Percentiles rank a stretch among this genome's conserved stretches.
These are phyloP conservation scores for Populus tomentosa DNA, from an alignment of 441 rosid genomes.

Conservation along the genomic window DNA sequence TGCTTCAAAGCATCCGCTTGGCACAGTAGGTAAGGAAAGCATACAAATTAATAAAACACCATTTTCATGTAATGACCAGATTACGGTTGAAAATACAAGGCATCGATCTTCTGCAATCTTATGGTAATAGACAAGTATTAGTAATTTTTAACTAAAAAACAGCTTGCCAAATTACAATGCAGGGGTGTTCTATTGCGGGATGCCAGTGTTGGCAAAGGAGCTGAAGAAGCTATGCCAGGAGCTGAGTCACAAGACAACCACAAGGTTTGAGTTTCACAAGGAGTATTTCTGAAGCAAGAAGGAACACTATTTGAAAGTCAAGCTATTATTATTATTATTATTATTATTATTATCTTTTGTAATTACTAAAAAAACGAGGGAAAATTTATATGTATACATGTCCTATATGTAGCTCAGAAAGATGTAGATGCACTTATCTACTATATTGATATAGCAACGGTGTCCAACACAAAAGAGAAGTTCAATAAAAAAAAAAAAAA, in stretches of 20 bases:
- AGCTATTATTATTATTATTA: slow-evolving; percentile 4
- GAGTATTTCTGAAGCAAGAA: slow-evolving; percentile 63
- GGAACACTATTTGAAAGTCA: slow-evolving; percentile 3
- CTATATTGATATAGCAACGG: not conserved
- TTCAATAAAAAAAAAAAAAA: not conserved
- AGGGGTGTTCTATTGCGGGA: slow-evolving; percentile 97
- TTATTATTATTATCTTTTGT: not conserved
- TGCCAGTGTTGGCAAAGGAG: slow-evolving; percentile 89
- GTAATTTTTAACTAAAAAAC: not conserved
- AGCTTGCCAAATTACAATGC: slow-evolving; percentile 19
- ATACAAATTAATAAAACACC: not conserved
- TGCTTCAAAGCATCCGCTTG: slow-evolving; percentile 77
- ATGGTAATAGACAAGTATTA: not conserved
- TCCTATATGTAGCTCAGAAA: slow-evolving; percentile 19
- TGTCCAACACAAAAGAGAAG: slow-evolving; percentile 5
- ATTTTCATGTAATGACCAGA: not conserved
- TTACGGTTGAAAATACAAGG: not conserved
- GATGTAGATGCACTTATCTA: slow-evolving; percentile 22
- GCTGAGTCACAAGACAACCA: slow-evolving; percentile 67
- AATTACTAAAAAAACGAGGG: slow-evolving; percentile 21
- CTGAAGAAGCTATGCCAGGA: slow-evolving; percentile 70
- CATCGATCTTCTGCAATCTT: not conserved
- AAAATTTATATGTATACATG: slow-evolving; percentile 2
- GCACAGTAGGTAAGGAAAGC: slow-evolving; percentile 62
- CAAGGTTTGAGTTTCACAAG: slow-evolving; percentile 87